Conservation (phyloP, 2,329 filamentous ascomycete genomes). For the Aspergillus hiratsukae region DNA sequence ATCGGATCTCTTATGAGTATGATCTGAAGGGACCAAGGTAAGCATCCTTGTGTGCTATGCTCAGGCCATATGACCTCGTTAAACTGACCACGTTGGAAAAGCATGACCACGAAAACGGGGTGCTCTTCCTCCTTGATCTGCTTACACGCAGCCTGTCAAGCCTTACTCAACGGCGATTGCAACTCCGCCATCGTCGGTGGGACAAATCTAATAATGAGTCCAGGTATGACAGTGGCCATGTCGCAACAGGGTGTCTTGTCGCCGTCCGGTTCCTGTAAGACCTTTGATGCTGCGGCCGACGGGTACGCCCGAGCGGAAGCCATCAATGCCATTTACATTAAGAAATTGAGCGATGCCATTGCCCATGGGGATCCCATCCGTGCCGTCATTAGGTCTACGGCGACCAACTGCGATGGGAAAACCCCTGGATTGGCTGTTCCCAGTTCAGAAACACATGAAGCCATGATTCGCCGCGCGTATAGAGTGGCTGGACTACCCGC, state of each 20-base stretch:
- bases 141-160: too few relatives aligned
- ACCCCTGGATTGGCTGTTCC: slow-evolving; percentile 8
- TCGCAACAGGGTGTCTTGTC: slow-evolving; percentile 32
- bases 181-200: too few relatives aligned
- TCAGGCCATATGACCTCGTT: too few relatives aligned
- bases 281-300: slow-evolving; percentile 26
- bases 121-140: too few relatives aligned
- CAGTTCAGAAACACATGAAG: slow-evolving; percentile 5
- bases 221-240: slow-evolving; percentile 23
- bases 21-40: slow-evolving; percentile 9
- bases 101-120: too few relatives aligned
- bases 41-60: too few relatives aligned
- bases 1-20: slow-evolving; percentile 8
- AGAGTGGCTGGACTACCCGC: too few relatives aligned
- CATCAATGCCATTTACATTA: slow-evolving; percentile 28
- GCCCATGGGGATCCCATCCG: slow-evolving; percentile 27
- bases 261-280: slow-evolving; percentile 22
- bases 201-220: slow-evolving; percentile 30
- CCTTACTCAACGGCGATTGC: too few relatives aligned
- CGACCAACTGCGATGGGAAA: slow-evolving; percentile 22
- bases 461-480: slow-evolving; percentile 3
- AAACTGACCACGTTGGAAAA: too few relatives aligned
- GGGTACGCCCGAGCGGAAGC: slow-evolving; percentile 33
- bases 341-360: slow-evolving; percentile 6
- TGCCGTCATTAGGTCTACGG: slow-evolving; percentile 25